These are phyloP conservation scores for Diutina ranongensis DNA, from an alignment of 1,139 yeast genomes.

Conservation along the genomic window DNA sequence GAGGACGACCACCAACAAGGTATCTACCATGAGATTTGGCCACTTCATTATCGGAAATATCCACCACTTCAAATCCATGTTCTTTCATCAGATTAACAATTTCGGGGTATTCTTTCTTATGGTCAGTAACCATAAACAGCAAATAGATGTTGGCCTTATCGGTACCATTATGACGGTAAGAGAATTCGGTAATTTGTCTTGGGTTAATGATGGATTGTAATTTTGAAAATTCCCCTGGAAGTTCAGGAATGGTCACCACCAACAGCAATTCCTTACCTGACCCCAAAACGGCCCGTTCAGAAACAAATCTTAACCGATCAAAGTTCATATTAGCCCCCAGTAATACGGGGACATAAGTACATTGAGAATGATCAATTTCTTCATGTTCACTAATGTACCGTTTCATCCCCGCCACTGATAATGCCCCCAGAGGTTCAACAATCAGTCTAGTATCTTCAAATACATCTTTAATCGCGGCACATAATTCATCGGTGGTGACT, in stretches of 20 bases:
- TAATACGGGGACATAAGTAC: constrained; percentile 72
- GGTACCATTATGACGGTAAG: constrained; percentile 58
- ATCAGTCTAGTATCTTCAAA: constrained; percentile 92
- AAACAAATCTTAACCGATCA: constrained; percentile 90
- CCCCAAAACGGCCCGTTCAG: constrained; percentile 95
- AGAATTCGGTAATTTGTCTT: constrained; percentile 84
- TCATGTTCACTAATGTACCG: constrained; percentile 60
- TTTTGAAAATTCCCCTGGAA: constrained; percentile 77
- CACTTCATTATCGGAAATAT: constrained; percentile 83
- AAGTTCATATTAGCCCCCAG: constrained; percentile 98
- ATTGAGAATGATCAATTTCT: constrained; percentile 58
- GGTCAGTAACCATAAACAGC: constrained; percentile 73
- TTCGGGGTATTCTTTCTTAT: constrained; percentile 39
- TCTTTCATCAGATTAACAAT: constrained; percentile 30
- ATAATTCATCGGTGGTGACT: constrained; percentile 87
- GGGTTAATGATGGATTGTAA: constrained; percentile 73
- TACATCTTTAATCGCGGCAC: constrained; percentile 95
- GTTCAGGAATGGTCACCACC: constrained; percentile 82
- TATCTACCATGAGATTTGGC: constrained; percentile 96
- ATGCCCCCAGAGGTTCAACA: constrained; percentile 95
- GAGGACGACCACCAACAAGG: constrained; percentile 78
- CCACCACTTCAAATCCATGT: constrained; percentile 54
- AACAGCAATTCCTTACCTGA: constrained; percentile 94
- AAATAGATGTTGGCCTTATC: constrained; percentile 70
- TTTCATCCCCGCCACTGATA: constrained; percentile 89